Evolutionary conservation across 768 basidiomycete species (phyloP).

Genomic region (Suillus occidentalis): DNA sequence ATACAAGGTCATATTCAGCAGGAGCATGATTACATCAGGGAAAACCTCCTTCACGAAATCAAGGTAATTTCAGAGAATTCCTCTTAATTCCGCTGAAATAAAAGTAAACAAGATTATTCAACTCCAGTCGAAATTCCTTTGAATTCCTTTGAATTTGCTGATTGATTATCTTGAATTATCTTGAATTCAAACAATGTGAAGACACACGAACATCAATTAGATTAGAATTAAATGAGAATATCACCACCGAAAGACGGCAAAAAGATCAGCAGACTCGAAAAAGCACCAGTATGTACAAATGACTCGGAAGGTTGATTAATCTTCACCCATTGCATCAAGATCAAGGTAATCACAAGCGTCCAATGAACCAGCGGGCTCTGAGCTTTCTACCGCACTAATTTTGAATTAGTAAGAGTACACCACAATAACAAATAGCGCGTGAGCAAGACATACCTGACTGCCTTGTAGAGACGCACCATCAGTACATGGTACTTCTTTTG

Average conservation of each 20-base stretch:
- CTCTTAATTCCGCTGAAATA: too few relatives aligned
- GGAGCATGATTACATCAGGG: not conserved
- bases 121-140: not conserved
- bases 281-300: not conserved
- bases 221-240: not conserved
- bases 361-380: not conserved
- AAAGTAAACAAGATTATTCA: not conserved
- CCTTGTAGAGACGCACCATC: not conserved
- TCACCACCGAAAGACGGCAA: not conserved
- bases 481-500: not conserved
- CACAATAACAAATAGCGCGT: not conserved
- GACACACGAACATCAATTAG: not conserved
- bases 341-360: not conserved
- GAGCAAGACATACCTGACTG: not conserved
- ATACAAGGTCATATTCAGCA: too few relatives aligned
- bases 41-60: not conserved
- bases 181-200: not conserved
- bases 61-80: not conserved
- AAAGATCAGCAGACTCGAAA: not conserved
- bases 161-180: not conserved
- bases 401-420: not conserved
- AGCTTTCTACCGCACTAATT: not conserved
- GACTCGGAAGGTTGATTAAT: not conserved
- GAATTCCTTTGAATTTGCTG: not conserved
- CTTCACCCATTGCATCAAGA: not conserved